These are phyloP conservation scores for Leccinum pachyderme DNA, from an alignment of 1,284 basidiomycete species.

Conservation along the genomic window DNA sequence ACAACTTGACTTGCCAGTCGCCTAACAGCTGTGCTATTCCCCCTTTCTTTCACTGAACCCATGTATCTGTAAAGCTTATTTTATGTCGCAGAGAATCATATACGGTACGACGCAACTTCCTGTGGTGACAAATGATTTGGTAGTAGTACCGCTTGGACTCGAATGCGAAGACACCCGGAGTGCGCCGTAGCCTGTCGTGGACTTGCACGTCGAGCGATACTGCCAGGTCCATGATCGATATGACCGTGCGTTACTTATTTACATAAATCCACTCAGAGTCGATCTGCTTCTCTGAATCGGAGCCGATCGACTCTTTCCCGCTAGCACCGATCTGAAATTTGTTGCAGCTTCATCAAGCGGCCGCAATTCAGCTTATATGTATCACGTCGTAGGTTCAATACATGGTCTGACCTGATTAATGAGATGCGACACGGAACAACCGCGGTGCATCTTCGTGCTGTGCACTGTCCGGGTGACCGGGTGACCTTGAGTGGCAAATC, in stretches of 20 bases:
- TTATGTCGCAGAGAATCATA: too few species aligned
- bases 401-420: not conserved
- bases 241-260: not conserved
- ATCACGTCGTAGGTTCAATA: not conserved
- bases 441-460: not conserved
- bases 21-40: not conserved
- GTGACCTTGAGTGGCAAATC: too few species aligned
- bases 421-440: not conserved
- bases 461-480: too few species aligned
- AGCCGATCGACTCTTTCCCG: not conserved
- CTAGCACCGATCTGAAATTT: not conserved
- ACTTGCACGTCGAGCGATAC: not conserved
- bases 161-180: not conserved
- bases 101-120: not conserved
- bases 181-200: not conserved
- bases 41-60: not conserved
- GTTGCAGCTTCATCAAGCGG: not conserved
- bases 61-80: not conserved
- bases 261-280: not conserved
- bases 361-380: not conserved
- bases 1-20: not conserved
- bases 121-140: not conserved
- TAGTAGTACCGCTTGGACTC: not conserved
- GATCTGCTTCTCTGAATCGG: not conserved
- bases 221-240: not conserved